Evolutionary conservation across 371 early-diverging fungal genomes (phyloP).

Genomic region (Entomophthora muscae): DNA sequence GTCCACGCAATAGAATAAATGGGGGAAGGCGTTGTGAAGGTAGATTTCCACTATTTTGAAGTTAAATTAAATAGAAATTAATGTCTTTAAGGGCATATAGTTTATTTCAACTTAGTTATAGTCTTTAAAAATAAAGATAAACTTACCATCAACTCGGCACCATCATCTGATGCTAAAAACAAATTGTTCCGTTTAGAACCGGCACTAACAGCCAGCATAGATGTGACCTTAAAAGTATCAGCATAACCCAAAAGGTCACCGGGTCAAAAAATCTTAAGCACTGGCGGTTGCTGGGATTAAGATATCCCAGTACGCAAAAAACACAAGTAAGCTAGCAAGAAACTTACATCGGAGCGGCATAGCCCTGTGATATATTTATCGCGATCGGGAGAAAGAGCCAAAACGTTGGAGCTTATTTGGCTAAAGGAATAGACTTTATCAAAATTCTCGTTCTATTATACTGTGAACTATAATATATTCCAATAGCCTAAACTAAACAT

Average conservation of each 20-base stretch:
- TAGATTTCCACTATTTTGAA: slow-evolving; percentile 3
- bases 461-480: too few relatives aligned
- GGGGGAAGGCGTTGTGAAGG: slow-evolving; percentile 6
- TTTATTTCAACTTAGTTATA: too few relatives aligned
- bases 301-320: too few relatives aligned
- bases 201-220: slow-evolving; percentile 2
- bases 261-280: too few relatives aligned
- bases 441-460: not conserved
- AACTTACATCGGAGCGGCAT: not conserved
- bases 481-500: too few relatives aligned
- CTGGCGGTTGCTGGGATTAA: too few relatives aligned
- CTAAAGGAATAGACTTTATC: not conserved
- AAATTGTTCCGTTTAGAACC: slow-evolving; percentile 2
- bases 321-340: too few relatives aligned
- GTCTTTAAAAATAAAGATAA: not conserved
- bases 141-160: not conserved
- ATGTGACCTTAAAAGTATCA: not conserved
- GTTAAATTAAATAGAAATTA: not conserved
- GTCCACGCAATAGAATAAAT: slow-evolving; percentile 1
- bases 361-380: not conserved
- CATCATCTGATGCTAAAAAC: not conserved
- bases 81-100: too few relatives aligned
- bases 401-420: not conserved
- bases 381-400: not conserved
- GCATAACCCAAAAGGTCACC: not conserved